A percentile compares a stretch with the other conserved stretches of the same genome.
Evolutionary conservation across 768 basidiomycete genomes (phyloP).

Genomic region (Tremella mesenterica): DNA sequence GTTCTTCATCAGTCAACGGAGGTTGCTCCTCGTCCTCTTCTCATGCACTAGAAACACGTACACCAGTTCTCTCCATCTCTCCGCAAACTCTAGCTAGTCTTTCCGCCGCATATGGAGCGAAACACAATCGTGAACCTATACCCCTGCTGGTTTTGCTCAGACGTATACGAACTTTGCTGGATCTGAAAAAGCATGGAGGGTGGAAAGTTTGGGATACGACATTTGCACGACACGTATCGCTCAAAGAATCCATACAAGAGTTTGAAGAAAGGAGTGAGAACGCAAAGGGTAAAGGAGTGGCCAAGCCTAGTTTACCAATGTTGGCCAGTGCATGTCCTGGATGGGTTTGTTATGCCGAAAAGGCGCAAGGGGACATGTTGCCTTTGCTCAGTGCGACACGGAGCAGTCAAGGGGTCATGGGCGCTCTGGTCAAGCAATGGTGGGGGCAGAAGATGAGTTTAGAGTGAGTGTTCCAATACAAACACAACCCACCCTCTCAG

Average conservation of each 20-base stretch:
- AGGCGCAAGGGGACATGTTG: conserved; percentile 86
- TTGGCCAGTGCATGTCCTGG: conserved; percentile 93
- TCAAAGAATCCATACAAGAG: conserved; percentile 72
- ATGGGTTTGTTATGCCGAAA: conserved; percentile 99
- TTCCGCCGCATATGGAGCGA: conserved; percentile 49
- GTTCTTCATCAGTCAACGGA: neutral
- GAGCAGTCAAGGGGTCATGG: conserved; percentile 92
- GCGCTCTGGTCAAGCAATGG: conserved; percentile 84
- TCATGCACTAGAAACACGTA: conserved; percentile 40
- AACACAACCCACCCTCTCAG: too few species aligned
- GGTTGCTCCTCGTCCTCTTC: conserved; percentile 49
- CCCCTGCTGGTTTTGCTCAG: conserved; percentile 58
- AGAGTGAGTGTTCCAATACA: conserved; percentile 51
- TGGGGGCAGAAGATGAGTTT: conserved; percentile 60
- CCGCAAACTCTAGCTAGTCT: conserved; percentile 80
- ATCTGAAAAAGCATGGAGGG: conserved; percentile 17
- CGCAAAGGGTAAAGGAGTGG: conserved; percentile 23
- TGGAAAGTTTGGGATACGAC: conserved; percentile 77
- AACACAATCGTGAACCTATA: conserved; percentile 7
- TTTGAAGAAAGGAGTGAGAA: conserved; percentile 60
- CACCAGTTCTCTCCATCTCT: conserved; percentile 75
- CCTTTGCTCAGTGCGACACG: conserved; percentile 81
- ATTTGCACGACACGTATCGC: conserved; percentile 77
- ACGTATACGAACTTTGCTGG: conserved; percentile 44
- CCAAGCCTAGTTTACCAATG: conserved; percentile 60